A percentile compares a stretch with the other conserved stretches of the same genome.
Conservation (phyloP, 192 early-diverging fungal species). For the Coemansia umbellata region DNA sequence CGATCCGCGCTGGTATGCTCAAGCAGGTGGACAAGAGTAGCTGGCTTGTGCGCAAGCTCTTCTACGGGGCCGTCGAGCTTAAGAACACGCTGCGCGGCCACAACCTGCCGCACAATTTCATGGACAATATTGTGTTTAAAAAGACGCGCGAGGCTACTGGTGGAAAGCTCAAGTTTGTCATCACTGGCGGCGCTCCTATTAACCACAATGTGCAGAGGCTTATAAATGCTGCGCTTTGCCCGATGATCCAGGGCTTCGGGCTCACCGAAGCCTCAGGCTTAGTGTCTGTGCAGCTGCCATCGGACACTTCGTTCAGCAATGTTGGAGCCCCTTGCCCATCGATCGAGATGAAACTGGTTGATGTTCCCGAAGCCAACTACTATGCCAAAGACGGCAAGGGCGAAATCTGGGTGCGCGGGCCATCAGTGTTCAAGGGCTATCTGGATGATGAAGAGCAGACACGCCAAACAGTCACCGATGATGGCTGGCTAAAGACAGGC, state of each 20-base stretch:
- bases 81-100: constrained; percentile 60
- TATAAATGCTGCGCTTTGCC: constrained; percentile 70
- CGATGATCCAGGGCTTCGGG: constrained; percentile 84
- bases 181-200: constrained; percentile 89
- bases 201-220: constrained; percentile 84
- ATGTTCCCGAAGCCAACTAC: constrained; percentile 69
- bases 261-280: constrained; percentile 79
- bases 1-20: constrained; percentile 83
- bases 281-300: constrained; percentile 61
- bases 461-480: constrained; percentile 68
- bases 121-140: constrained; percentile 81
- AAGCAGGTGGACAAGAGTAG: constrained; percentile 60
- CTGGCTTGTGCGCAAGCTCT: constrained; percentile 63
- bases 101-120: constrained; percentile 60
- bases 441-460: constrained; percentile 76
- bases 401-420: constrained; percentile 84
- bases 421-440: constrained; percentile 77
- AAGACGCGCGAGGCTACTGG: constrained; percentile 84
- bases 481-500: constrained; percentile 89
- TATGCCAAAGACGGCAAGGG: constrained; percentile 67
- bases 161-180: constrained; percentile 76
- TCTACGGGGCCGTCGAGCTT: constrained; percentile 68
- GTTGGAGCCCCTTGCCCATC: constrained; percentile 77
- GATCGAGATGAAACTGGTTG: constrained; percentile 80
- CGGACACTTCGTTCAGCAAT: constrained; percentile 55